A percentile compares a stretch with the other conserved stretches of the same genome.
These are phyloP conservation scores for Excoecaria agallocha DNA, from an alignment of 345 rosid genomes.

Conservation along the genomic window DNA sequence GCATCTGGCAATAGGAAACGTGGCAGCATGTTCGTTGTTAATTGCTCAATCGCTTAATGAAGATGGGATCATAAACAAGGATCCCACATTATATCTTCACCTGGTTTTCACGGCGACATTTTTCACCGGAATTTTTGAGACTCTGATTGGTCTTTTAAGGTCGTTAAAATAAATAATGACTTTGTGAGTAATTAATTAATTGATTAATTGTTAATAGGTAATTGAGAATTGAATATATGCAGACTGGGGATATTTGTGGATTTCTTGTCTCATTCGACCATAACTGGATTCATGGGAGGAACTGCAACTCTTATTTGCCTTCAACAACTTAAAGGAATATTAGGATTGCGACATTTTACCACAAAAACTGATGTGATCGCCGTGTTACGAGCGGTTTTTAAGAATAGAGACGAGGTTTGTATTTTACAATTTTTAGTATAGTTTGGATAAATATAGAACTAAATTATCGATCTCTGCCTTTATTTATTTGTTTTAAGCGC, in stretches of 20 bases:
- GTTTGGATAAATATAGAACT: too few relatives aligned
- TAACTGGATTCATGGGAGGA: slow-evolving; percentile 91
- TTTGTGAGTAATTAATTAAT: too few relatives aligned
- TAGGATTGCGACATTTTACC: slow-evolving; percentile 70
- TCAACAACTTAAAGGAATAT: slow-evolving; percentile 80
- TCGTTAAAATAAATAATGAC: slow-evolving; percentile 1
- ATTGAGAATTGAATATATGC: not conserved
- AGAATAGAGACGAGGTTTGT: slow-evolving; percentile 53
- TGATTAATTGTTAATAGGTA: not conserved
- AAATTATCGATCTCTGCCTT: too few relatives aligned
- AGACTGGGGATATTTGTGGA: slow-evolving; percentile 87
- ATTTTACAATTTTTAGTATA: not conserved
- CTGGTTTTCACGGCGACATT: slow-evolving; percentile 69
- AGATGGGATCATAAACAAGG: slow-evolving; percentile 26
- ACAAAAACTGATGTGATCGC: slow-evolving; percentile 64
- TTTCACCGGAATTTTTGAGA: slow-evolving; percentile 72
- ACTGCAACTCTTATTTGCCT: slow-evolving; percentile 70
- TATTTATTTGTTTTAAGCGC: too few relatives aligned
- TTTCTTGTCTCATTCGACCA: slow-evolving; percentile 85
- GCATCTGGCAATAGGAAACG: slow-evolving; percentile 79
- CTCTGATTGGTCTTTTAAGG: slow-evolving; percentile 64
- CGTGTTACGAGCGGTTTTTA: slow-evolving; percentile 52
- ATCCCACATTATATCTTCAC: slow-evolving; percentile 64
- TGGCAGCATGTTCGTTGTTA: slow-evolving; percentile 76
- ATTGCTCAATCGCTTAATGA: slow-evolving; percentile 46